Conservation (phyloP, 805 yeast genomes). For the Wickerhamomyces strasburgensis region DNA sequence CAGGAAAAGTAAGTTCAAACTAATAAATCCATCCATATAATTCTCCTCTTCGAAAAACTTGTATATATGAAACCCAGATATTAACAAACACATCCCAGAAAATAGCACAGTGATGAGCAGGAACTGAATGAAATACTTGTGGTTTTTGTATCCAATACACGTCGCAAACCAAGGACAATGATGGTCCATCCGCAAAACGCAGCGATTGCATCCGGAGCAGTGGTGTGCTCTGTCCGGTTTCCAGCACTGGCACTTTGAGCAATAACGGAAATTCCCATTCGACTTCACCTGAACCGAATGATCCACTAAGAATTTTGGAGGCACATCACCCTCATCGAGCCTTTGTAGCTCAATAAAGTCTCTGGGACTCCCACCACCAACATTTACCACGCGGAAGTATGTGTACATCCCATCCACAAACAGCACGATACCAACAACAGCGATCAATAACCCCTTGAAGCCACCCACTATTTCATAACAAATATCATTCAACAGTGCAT, state of each 20-base stretch:
- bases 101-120: constrained; percentile 49
- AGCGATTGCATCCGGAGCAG: constrained; percentile 64
- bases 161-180: constrained; percentile 93
- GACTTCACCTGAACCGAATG: constrained; percentile 42
- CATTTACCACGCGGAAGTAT: constrained; percentile 45
- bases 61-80: constrained; percentile 41
- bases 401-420: constrained; percentile 39
- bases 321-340: constrained; percentile 28
- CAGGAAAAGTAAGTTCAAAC: constrained; percentile 57
- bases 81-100: constrained; percentile 35
- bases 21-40: constrained; percentile 39
- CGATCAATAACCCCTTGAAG: constrained; percentile 15
- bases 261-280: constrained; percentile 64
- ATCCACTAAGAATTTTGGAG: constrained; percentile 38
- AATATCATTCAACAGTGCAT: constrained; percentile 31
- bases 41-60: constrained; percentile 40
- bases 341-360: constrained; percentile 43
- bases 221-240: constrained; percentile 89
- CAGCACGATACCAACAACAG: constrained; percentile 26
- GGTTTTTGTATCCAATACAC: constrained; percentile 81
- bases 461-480: constrained; percentile 17
- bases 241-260: constrained; percentile 64
- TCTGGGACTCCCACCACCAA: constrained; percentile 63
- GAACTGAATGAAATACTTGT: constrained; percentile 75
- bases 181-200: constrained; percentile 87